Conservation (phyloP, 1,284 basidiomycete species). For the Blastosporella zonata region DNA sequence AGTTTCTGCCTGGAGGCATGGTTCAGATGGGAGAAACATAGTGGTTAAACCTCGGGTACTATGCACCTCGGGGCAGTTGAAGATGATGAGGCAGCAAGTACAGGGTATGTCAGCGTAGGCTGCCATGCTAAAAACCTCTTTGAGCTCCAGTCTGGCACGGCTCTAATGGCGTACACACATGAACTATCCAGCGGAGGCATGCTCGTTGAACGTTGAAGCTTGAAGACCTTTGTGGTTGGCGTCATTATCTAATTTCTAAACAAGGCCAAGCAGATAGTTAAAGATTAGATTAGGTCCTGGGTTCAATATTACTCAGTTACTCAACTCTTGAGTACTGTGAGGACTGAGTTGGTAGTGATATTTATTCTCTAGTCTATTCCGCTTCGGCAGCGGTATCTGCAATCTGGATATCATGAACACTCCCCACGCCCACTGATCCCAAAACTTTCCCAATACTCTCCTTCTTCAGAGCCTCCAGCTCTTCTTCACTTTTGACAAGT, state of each 20-base stretch:
- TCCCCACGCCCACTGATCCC: constrained; percentile 57
- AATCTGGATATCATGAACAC: constrained; percentile 37
- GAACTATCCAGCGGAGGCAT: constrained; percentile 13
- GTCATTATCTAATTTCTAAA: constrained; percentile 1
- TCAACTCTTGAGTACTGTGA: no score
- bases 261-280: constrained; percentile 13
- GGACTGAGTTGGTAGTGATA: background rate
- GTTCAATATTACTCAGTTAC: no score
- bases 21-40: background rate
- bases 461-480: constrained; percentile 63
- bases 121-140: background rate
- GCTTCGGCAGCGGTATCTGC: constrained; percentile 34
- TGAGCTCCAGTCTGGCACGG: background rate
- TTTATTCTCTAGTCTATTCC: constrained; percentile 2
- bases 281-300: constrained; percentile 12
- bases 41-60: background rate
- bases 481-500: constrained; percentile 75
- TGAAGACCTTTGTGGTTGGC: no score
- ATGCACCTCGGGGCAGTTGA: constrained; percentile 14
- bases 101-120: constrained; percentile 5
- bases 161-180: constrained; percentile 4
- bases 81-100: constrained; percentile 8
- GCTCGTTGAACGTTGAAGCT: background rate
- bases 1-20: constrained; percentile 42
- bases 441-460: constrained; percentile 62